Conservation (phyloP, 352 stramenopile species). For the Globisporangium nunn region DNA sequence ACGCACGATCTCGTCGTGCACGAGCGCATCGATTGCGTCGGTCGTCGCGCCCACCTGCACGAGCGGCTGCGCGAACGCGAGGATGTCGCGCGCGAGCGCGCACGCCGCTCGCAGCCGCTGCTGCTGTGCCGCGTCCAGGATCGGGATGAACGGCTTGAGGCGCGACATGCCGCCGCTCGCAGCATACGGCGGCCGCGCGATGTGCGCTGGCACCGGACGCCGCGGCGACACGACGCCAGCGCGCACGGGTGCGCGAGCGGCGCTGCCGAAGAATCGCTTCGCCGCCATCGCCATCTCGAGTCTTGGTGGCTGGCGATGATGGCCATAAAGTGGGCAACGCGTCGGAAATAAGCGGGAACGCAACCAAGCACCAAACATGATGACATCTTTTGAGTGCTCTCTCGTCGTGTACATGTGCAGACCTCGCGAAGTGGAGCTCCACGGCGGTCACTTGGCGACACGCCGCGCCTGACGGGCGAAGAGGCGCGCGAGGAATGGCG, state of each 20-base stretch:
- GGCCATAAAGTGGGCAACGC: neutral
- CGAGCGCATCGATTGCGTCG: conserved; percentile 90
- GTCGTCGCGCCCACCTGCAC: conserved; percentile 85
- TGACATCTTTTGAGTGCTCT: no score
- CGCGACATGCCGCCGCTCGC: conserved; percentile 54
- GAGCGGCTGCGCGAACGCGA: conserved; percentile 65
- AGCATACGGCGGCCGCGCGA: conserved; percentile 59
- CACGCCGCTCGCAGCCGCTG: conserved; percentile 61
- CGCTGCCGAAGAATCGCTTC: conserved; percentile 28
- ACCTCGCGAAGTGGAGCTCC: no score
- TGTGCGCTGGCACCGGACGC: conserved; percentile 40
- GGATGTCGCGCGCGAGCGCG: conserved; percentile 67
- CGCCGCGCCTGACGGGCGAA: conserved; percentile 29
- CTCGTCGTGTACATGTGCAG: no score
- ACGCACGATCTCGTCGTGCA: conserved; percentile 89
- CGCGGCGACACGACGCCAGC: conserved; percentile 41
- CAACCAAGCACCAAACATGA: conserved; percentile 8
- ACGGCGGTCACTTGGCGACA: conserved; percentile 8
- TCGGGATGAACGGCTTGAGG: conserved; percentile 68
- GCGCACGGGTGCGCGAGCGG: conserved; percentile 30
- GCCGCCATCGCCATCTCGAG: neutral
- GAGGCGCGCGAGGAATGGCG: conserved; percentile 62
- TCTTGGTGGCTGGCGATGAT: conserved; percentile 4
- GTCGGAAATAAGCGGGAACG: neutral
- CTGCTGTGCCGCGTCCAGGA: conserved; percentile 64